Evolutionary conservation across 768 basidiomycete species (phyloP).

Genomic region (Pleurotus tuoliensis): DNA sequence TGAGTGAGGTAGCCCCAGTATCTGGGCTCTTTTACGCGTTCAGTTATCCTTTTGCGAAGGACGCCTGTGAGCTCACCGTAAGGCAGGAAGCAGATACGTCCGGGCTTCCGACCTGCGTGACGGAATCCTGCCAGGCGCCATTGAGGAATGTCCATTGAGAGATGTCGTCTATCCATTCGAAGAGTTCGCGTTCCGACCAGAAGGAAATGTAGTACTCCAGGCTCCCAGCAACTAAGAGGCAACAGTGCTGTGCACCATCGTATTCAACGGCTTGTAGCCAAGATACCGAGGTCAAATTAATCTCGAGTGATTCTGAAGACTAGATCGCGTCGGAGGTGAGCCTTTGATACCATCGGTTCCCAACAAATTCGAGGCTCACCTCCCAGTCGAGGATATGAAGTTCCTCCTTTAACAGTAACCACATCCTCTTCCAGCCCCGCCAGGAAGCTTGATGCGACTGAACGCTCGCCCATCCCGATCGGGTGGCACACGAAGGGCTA

Average conservation of each 20-base stretch:
- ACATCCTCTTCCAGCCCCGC: conserved; percentile 2
- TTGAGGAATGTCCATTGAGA: neutral
- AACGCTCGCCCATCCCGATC: conserved; percentile 5
- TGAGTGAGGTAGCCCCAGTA: no score
- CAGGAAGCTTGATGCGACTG: neutral
- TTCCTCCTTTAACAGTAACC: neutral
- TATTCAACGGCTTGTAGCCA: neutral
- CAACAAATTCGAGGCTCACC: neutral
- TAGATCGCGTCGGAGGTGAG: no score
- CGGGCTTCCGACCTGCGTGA: neutral
- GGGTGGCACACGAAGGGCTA: neutral
- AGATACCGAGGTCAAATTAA: neutral
- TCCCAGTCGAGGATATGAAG: neutral
- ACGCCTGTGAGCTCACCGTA: neutral
- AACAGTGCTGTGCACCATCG: neutral
- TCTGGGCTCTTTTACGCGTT: no score
- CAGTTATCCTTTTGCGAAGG: neutral
- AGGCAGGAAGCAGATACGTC: neutral
- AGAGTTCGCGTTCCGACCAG: conserved; percentile 2
- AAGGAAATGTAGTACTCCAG: conserved; percentile 3
- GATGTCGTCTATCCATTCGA: neutral
- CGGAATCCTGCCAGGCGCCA: neutral
- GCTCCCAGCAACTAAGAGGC: neutral
- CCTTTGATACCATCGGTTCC: neutral
- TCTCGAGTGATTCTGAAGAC: neutral